Evolutionary conservation across 1,139 yeast genomes (phyloP), one percentile per base, ranked within the genome.

Genomic region (Yamadazyma sp.): DNA sequence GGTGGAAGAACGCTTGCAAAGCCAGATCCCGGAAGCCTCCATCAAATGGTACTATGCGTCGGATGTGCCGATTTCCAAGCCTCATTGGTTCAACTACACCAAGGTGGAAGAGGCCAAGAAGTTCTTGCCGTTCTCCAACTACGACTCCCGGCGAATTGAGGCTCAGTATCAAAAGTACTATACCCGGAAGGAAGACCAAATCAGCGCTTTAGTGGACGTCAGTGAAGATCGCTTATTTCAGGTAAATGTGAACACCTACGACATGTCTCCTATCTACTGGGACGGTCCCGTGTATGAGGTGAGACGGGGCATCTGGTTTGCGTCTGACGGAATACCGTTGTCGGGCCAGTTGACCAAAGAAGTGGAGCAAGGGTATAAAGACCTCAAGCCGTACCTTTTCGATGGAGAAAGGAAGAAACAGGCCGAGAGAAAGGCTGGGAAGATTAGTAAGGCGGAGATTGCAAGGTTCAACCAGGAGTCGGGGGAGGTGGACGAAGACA

Each of bases 231-330:
- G 78, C 24, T 63, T 91, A 31, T 87, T 85, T 51, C 78, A 81
- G 51, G 96, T 89, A 2, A 79, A 87, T 53, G 48, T 91, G 22
- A 49, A 58, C 2, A 59, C 64, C 6, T 72, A 80, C 57, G 73
- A 73, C 39, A 59, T 91, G 50, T 49, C 65, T 1, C 95, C 98
- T 0, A 75, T 83, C 0, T 91, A 83, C 58, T 91, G 98, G 98
- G 83, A 80, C 2, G 98, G 98, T 1, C 95, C 97, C 0, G 65
- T 70, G 1, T 92, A 81, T 55, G 92, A 86, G 46, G 87, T 91
- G 1, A 70, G 96, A 28, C 65, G 98, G 37, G 96, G 96, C 0
- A 61, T 81, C 1, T 91, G 98, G 98, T 88, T 87, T 55, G 66
- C 72, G 36, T 59, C 75, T 4, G 77, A 77, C 39, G 81, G 83